Base-by-base conservation (phyloP, 2,329 filamentous ascomycete genomes). In the Exserohilum turcica region DNA sequence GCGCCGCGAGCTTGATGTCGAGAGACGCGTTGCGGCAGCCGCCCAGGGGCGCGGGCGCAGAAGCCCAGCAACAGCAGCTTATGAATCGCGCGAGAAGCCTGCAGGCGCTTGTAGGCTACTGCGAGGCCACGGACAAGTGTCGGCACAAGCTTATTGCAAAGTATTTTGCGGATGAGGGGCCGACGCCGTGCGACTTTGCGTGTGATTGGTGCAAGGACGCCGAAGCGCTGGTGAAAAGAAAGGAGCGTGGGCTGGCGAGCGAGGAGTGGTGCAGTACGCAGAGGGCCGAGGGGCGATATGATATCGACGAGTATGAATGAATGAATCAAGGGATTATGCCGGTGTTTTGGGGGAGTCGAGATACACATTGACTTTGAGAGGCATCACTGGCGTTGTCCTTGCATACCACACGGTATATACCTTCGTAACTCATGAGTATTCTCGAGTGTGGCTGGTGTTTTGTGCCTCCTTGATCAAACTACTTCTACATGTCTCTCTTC, bases 101-200 rank as follows among this genome's bases (percentile, higher is more conserved):
- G 55, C 71, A 79, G 60, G 68, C 86, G 24, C 79, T 97, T 13
- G 84, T 92, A 2, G 77, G 84, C 8, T 97, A 96, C 69, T 96
- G 92, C 71, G 93, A 97, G 74, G 84, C 84, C 50, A 89, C 86
- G 0, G 80, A 78, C 9, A 77, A 78, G 9, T 97, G 93, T 68
- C 83, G 92, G 42, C 93, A 97, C 52, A 62, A 58, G 44, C 12
- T 66, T 29, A 74, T 76, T 54, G 69, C 73, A 7, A 66, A 61
- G 38, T 76, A 76, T 36, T 75, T 76, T 61, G 70, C 50, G 2
- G 70, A 72, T 43, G 67, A 72, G 39, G 66, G 68, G n/a, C 60
- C 60, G 5, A 62, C 66, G 12, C 61, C 61, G 31, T 81, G 79
- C 59, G 74, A 78, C 18, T 80, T 70, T 70, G 79, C 79, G 42